These are phyloP conservation scores for Postia placenta DNA, from an alignment of 768 basidiomycete genomes.

Conservation along the genomic window DNA sequence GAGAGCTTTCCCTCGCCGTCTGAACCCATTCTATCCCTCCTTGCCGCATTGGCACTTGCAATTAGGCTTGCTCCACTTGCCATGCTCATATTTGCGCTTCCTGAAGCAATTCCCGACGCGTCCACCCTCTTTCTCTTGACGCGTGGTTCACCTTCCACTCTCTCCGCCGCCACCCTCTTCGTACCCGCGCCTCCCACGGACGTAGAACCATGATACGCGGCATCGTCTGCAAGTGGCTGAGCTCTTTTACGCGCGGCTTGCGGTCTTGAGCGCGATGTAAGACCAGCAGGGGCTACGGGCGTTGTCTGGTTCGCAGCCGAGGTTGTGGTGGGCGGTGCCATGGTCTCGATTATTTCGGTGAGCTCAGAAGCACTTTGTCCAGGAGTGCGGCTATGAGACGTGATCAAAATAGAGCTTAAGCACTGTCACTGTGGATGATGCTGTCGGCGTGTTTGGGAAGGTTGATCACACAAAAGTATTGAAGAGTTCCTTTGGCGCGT, in stretches of 20 bases:
- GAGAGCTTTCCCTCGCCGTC: constrained; percentile 17
- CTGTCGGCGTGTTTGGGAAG: no score
- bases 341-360: background rate
- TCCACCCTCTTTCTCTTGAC: constrained; percentile 71
- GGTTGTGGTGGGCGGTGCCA: background rate
- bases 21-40: constrained; percentile 4
- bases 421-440: no score
- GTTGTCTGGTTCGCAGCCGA: background rate
- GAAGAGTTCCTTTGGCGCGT: no score
- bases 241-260: constrained; percentile 24
- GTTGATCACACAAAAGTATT: no score
- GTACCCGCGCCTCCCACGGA: constrained; percentile 26
- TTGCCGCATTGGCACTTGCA: constrained; percentile 5
- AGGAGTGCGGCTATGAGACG: background rate
- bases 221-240: constrained; percentile 50
- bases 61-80: constrained; percentile 15
- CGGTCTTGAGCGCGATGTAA: constrained; percentile 2
- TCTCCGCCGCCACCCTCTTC: constrained; percentile 64
- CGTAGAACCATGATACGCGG: constrained; percentile 45
- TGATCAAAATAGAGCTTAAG: no score
- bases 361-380: background rate
- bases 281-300: background rate
- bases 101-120: constrained; percentile 20
- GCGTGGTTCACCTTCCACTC: constrained; percentile 68
- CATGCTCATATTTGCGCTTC: constrained; percentile 18